Percentiles rank a stretch among this genome's conserved stretches.
These are phyloP conservation scores for Lichtheimia corymbifera DNA, from an alignment of 371 early-diverging fungal species.

Conservation along the genomic window DNA sequence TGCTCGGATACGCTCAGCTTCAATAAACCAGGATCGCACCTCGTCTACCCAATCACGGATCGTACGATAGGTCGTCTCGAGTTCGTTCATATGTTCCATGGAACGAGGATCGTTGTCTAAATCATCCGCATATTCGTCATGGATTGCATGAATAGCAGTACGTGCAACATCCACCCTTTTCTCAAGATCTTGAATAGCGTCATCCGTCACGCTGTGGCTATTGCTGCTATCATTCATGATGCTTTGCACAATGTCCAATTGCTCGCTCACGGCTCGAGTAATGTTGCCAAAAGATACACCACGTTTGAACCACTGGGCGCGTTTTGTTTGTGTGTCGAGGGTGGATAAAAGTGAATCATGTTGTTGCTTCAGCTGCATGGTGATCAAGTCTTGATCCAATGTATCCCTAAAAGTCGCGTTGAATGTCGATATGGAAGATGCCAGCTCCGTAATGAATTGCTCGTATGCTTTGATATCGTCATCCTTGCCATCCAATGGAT, in stretches of 20 bases:
- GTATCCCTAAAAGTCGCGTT: slow-evolving; percentile 10
- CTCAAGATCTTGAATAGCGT: slow-evolving; percentile 36
- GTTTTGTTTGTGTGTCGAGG: slow-evolving; percentile 1
- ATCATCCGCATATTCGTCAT: slow-evolving; percentile 27
- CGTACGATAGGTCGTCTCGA: slow-evolving; percentile 24
- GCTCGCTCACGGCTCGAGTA: slow-evolving; percentile 37
- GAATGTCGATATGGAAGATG: slow-evolving; percentile 6
- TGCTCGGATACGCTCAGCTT: slow-evolving; percentile 32
- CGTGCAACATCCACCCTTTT: slow-evolving; percentile 31
- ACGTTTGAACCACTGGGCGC: slow-evolving; percentile 15
- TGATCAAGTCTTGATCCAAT: slow-evolving; percentile 8
- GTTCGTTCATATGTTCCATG: slow-evolving; percentile 14
- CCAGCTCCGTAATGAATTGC: slow-evolving; percentile 9
- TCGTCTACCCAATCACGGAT: slow-evolving; percentile 45
- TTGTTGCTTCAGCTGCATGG: slow-evolving; percentile 7
- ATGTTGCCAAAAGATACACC: slow-evolving; percentile 35
- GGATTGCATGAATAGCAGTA: slow-evolving; percentile 27
- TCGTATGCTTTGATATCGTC: slow-evolving; percentile 24
- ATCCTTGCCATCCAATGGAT: slow-evolving; percentile 41
- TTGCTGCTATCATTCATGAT: slow-evolving; percentile 34
- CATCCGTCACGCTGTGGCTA: slow-evolving; percentile 21
- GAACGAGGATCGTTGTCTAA: slow-evolving; percentile 6
- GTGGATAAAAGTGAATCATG: slow-evolving; percentile 2
- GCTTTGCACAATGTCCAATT: slow-evolving; percentile 44
- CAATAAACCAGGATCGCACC: slow-evolving; percentile 35